Conservation (phyloP, 805 yeast genomes). For the Candida silvicultrix region DNA sequence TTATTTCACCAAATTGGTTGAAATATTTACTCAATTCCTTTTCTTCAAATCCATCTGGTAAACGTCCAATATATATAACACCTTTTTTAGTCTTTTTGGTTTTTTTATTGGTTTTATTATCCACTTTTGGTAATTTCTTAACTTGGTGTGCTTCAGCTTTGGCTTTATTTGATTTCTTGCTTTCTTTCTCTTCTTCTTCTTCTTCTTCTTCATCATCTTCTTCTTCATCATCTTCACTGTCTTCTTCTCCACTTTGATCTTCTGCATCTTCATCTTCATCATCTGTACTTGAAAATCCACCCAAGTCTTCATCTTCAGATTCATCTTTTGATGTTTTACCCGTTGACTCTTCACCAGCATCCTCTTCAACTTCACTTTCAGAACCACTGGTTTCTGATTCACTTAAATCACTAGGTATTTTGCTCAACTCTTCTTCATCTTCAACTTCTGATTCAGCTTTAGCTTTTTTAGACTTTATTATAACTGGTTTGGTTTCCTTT, state of each 20-base stretch:
- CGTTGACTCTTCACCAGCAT: slow-evolving; percentile 18
- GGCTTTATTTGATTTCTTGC: slow-evolving; percentile 16
- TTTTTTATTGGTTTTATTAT: slow-evolving; percentile 16
- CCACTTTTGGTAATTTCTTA: slow-evolving; percentile 17
- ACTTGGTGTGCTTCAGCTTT: slow-evolving; percentile 21
- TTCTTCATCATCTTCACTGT: slow-evolving; percentile 11
- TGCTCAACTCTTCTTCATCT: slow-evolving; percentile 9
- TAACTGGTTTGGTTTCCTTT: background rate
- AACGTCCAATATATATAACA: slow-evolving; percentile 82
- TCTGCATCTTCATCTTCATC: slow-evolving; percentile 3
- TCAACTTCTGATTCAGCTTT: slow-evolving; percentile 22
- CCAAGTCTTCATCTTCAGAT: slow-evolving; percentile 10
- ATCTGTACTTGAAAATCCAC: slow-evolving; percentile 13
- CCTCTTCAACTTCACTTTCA: slow-evolving; percentile 14
- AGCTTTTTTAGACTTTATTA: slow-evolving; percentile 6
- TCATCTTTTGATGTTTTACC: slow-evolving; percentile 15
- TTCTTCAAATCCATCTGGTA: slow-evolving; percentile 92
- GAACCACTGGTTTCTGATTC: slow-evolving; percentile 24
- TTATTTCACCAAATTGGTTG: slow-evolving; percentile 82
- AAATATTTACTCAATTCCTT: slow-evolving; percentile 70
- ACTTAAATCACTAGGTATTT: slow-evolving; percentile 2
- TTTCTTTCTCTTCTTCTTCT: slow-evolving; percentile 11
- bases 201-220: slow-evolving; percentile 24
- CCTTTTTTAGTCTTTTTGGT: slow-evolving; percentile 39
- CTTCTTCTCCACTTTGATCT: too few relatives aligned